Conservation (phyloP, 257 asterid genomes). For the Buddleja alternifolia region DNA sequence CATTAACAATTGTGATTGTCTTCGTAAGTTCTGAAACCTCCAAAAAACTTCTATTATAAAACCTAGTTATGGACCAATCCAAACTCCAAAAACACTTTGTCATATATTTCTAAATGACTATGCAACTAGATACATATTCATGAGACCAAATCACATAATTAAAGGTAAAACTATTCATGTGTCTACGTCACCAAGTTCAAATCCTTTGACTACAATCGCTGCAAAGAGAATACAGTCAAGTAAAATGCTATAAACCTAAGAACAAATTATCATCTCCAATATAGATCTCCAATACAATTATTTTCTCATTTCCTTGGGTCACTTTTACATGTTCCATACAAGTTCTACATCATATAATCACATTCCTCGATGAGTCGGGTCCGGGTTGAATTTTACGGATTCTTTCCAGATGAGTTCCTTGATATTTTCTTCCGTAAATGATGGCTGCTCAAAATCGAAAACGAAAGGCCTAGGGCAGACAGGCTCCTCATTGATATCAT, state of each 20-base stretch:
- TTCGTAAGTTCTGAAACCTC: too few relatives aligned
- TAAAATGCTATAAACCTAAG: slow-evolving; percentile 29
- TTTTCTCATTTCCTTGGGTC: slow-evolving; percentile 25
- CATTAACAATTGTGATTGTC: too few relatives aligned
- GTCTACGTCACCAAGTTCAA: too few relatives aligned
- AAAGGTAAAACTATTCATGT: too few relatives aligned
- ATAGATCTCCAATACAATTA: slow-evolving; percentile 35
- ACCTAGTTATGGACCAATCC: too few relatives aligned
- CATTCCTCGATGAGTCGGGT: slow-evolving; percentile 56
- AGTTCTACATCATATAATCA: slow-evolving; percentile 27
- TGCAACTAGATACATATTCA: too few relatives aligned
- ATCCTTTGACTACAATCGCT: too few relatives aligned
- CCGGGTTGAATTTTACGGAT: slow-evolving; percentile 75
- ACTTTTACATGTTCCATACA: slow-evolving; percentile 28
- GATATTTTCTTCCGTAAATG: slow-evolving; percentile 84
- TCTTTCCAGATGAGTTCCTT: slow-evolving; percentile 95
- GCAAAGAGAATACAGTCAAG: slow-evolving; percentile 22
- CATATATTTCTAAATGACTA: too few relatives aligned
- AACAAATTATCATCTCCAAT: slow-evolving; percentile 13
- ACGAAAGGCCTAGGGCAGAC: slow-evolving; percentile 67
- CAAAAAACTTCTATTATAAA: too few relatives aligned
- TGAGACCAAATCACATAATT: too few relatives aligned
- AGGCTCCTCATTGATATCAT: slow-evolving; percentile 86
- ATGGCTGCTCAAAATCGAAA: slow-evolving; percentile 90
- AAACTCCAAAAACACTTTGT: too few relatives aligned